Percentiles rank a stretch among this genome's conserved stretches.
Evolutionary conservation across 106 monocot genomes (phyloP).

Genomic region (Narthecium ossifragum): DNA sequence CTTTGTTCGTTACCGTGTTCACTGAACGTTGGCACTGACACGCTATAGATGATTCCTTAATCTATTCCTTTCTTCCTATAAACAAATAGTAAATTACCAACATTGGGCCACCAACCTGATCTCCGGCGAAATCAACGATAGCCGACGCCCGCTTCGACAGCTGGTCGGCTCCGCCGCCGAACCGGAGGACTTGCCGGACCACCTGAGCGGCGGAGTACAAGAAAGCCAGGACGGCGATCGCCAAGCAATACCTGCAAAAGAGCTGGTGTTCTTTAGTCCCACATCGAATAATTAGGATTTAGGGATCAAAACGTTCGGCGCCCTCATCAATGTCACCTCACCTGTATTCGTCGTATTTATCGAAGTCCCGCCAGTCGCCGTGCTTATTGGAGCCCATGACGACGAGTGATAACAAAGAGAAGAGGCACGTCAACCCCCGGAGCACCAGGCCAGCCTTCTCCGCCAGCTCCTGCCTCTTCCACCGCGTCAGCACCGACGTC

Average conservation of each 20-base stretch:
- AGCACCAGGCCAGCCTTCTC: slow-evolving; percentile 43
- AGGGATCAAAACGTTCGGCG: neutral
- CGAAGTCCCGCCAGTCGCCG: slow-evolving; percentile 77
- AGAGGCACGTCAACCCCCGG: slow-evolving; percentile 29
- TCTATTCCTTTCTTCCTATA: too few species aligned
- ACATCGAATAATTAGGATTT: too few species aligned
- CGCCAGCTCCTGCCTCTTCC: slow-evolving; percentile 34
- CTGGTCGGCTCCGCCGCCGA: slow-evolving; percentile 31
- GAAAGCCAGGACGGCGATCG: slow-evolving; percentile 46
- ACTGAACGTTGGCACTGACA: too few species aligned
- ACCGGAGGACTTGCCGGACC: slow-evolving; percentile 18
- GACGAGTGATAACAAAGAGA: slow-evolving; percentile 48
- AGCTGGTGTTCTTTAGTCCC: too few species aligned
- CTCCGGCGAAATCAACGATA: slow-evolving; percentile 57
- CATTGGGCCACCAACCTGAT: slow-evolving; percentile 87
- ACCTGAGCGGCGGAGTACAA: slow-evolving; percentile 54
- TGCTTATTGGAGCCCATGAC: slow-evolving; percentile 79
- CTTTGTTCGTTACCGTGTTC: too few species aligned
- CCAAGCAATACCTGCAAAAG: slow-evolving; percentile 51
- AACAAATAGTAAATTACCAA: too few species aligned
- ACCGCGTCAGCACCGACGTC: slow-evolving; percentile 35
- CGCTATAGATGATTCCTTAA: too few species aligned
- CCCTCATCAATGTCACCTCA: slow-evolving; percentile 13
- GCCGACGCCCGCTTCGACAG: slow-evolving; percentile 14
- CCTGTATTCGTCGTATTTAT: slow-evolving; percentile 77